Base-by-base conservation (phyloP, 2,329 filamentous ascomycete genomes). In the Drechslerella stenobrocha region DNA sequence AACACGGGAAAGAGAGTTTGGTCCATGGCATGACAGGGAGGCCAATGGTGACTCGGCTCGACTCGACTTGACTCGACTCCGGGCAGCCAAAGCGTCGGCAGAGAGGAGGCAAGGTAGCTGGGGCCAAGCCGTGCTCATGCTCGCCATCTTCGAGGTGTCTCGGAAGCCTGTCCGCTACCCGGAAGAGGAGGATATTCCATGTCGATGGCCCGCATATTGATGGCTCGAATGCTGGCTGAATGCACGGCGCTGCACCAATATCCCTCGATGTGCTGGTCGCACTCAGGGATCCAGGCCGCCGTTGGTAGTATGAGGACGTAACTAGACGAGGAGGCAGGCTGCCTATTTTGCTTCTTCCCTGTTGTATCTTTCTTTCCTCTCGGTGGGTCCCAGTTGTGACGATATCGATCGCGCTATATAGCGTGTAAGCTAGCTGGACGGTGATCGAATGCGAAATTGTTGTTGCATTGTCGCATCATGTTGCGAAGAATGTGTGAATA, bases 181-280 rank as follows among this genome's bases (percentile, higher is more conserved):
- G 63, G 59, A 32, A 42, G 37, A 42, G 37, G 37, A 20, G 15
- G 23, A 22, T 53, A 52, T 67, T 55, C 55, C 50, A 50, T 67
- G 63, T 60, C 55, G 60, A 67, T 60, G 55, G 60, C 63, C 63
- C 63, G 63, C 63, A 56, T 60, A 51, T 44, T 60, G 47, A 60
- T 67, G 63, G n/a, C n/a, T n/a, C n/a, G 63, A 67, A 67, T 67
- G 63, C 55, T 67, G 63, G 63, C 55, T 60, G 53, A 67, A 67
- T 67, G 50, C 57, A 45, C 63, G 55, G 32, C 37, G n/a, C 22
- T 44, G 47, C 45, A 32, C 30, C 11, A 32, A 34, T 44, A 46
- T 59, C 46, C 28, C 34, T 51, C 45, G 46, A 45, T 40, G 50
- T 18, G 47, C 40, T 59, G 56, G 22, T 53, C 44, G 28, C 40